These are phyloP conservation scores for Lupinus albus DNA, from an alignment of 306 rosid genomes.

Conservation along the genomic window DNA sequence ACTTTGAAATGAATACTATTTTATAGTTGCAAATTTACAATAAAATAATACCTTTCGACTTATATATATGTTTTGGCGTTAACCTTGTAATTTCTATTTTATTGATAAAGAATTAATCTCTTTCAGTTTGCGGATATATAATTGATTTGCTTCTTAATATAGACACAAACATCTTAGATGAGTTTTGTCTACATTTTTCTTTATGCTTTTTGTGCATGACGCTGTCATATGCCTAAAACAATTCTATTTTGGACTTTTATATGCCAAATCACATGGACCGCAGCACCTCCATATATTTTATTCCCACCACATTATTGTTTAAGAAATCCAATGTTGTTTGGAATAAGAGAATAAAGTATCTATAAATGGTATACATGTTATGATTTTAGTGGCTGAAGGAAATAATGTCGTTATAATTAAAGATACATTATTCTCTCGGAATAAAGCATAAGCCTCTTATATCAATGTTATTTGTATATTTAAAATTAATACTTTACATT, in stretches of 20 bases:
- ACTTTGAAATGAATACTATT: neutral
- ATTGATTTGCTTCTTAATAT: too few species aligned
- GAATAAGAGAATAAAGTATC: too few species aligned
- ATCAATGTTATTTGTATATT: neutral
- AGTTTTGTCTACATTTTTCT: neutral
- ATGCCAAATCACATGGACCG: constrained; percentile 17
- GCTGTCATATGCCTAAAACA: neutral
- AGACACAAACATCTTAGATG: too few species aligned
- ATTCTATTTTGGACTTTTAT: constrained; percentile 15
- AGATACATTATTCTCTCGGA: too few species aligned
- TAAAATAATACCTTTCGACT: too few species aligned
- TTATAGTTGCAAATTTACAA: neutral
- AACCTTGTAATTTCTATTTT: too few species aligned
- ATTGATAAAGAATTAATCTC: too few species aligned
- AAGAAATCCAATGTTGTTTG: neutral
- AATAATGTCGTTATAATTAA: too few species aligned
- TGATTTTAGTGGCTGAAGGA: too few species aligned
- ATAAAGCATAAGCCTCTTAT: neutral
- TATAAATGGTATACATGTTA: too few species aligned
- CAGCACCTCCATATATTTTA: constrained; percentile 3
- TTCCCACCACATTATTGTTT: neutral
- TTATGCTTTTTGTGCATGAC: neutral
- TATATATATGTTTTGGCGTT: too few species aligned
- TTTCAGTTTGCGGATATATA: too few species aligned
- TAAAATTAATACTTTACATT: neutral